phyloP scores from a whole-genome alignment of 306 rosid species.

The Ammopiptanthus mongolicus region DNA sequence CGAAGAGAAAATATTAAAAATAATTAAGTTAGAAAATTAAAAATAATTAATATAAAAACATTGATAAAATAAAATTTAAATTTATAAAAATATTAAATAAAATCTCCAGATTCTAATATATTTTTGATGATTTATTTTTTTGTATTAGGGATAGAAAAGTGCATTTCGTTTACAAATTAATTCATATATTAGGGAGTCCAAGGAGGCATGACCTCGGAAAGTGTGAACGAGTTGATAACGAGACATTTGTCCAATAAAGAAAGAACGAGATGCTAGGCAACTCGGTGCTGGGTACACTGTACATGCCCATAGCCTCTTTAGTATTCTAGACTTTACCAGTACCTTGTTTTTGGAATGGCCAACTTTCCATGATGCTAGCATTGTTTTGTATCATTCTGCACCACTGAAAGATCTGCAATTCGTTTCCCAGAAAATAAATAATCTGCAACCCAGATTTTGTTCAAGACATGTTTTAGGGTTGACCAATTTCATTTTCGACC shows the following conservation, averaged over 20 bases:
- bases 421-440: not conserved
- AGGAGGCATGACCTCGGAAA: conserved; percentile 10
- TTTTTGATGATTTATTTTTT: too few relatives aligned
- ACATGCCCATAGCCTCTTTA: not conserved
- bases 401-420: not conserved
- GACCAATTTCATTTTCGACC: not conserved
- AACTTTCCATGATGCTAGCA: not conserved
- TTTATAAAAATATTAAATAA: too few relatives aligned
- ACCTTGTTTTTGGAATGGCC: conserved; percentile 24
- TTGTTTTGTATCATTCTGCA: not conserved
- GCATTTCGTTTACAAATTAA: too few relatives aligned
- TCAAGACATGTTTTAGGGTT: not conserved
- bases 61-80: too few relatives aligned
- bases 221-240: conserved; percentile 32
- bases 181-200: not conserved
- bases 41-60: too few relatives aligned
- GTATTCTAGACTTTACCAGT: not conserved
- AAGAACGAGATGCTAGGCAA: conserved; percentile 22
- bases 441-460: not conserved
- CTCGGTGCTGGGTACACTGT: conserved; percentile 19
- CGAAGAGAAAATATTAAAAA: too few relatives aligned
- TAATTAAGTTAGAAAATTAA: too few relatives aligned
- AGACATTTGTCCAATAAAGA: conserved; percentile 41
- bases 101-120: too few relatives aligned
- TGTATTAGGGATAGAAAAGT: too few relatives aligned